Evolutionary conservation across 495 filamentous ascomycete species (phyloP).

Genomic region (Aspergillus baeticus): DNA sequence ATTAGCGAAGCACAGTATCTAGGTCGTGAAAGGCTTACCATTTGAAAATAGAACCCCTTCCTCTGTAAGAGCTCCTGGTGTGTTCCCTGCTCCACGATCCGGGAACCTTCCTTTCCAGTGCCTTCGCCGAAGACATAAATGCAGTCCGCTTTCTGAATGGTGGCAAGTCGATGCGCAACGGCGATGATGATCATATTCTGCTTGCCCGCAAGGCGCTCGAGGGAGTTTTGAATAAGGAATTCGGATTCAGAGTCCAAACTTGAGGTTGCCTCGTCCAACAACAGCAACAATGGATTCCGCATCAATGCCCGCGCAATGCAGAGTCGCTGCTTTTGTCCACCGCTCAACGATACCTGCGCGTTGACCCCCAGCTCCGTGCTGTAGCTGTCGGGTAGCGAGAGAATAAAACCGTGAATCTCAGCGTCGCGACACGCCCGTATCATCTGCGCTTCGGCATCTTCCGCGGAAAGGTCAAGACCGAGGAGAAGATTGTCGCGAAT

Average conservation of each 20-base stretch:
- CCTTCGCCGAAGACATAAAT: conserved; percentile 64
- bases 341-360: conserved; percentile 57
- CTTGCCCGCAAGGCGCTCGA: conserved; percentile 56
- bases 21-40: conserved; percentile 22
- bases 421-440: conserved; percentile 52
- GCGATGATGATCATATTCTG: conserved; percentile 60
- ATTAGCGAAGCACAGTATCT: background rate
- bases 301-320: conserved; percentile 69
- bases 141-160: conserved; percentile 65
- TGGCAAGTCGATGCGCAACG: conserved; percentile 68
- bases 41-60: conserved; percentile 34
- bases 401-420: conserved; percentile 58
- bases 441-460: conserved; percentile 46
- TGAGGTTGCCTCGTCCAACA: conserved; percentile 73
- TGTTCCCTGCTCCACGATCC: conserved; percentile 25
- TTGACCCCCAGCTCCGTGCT: conserved; percentile 23
- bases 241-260: conserved; percentile 68
- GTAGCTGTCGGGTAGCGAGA: conserved; percentile 48
- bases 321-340: conserved; percentile 70
- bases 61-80: conserved; percentile 26
- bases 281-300: conserved; percentile 60
- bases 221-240: conserved; percentile 61
- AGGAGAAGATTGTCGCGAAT: conserved; percentile 62
- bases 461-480: conserved; percentile 42
- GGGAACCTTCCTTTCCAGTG: conserved; percentile 16